Conservation (phyloP, 2,329 filamentous ascomycete genomes). For the Ceratocystis diversiconidia region DNA sequence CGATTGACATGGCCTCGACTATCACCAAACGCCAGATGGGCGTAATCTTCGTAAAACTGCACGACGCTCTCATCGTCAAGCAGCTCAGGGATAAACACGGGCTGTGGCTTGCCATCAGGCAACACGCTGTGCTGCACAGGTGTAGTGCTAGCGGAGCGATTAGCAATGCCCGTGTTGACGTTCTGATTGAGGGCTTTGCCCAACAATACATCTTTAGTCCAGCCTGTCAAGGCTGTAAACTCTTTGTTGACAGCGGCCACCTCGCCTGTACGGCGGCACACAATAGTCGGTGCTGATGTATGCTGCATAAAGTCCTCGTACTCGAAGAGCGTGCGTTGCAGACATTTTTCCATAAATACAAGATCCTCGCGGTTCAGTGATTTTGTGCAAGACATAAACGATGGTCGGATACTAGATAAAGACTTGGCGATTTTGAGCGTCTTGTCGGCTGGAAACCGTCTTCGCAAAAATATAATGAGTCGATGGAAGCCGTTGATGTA, state of each 20-base stretch:
- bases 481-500: conserved; percentile 86
- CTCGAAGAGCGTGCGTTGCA: conserved; percentile 82
- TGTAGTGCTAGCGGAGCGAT: conserved; percentile 37
- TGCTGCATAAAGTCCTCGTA: conserved; percentile 87
- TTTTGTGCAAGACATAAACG: conserved; percentile 81
- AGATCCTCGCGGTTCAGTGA: conserved; percentile 80
- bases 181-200: conserved; percentile 82
- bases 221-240: conserved; percentile 88
- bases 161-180: conserved; percentile 53
- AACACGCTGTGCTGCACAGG: conserved; percentile 29
- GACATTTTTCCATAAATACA: conserved; percentile 94
- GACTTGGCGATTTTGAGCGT: conserved; percentile 74
- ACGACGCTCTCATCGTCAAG: conserved; percentile 88
- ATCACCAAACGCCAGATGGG: conserved; percentile 81
- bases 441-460: conserved; percentile 63
- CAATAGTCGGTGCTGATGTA: conserved; percentile 78
- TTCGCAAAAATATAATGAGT: conserved; percentile 64
- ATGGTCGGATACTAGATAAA: conserved; percentile 76
- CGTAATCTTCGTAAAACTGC: conserved; percentile 92
- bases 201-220: conserved; percentile 78
- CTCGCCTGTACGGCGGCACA: conserved; percentile 83
- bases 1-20: conserved; percentile 72
- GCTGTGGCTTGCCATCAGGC: conserved; percentile 44
- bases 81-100: conserved; percentile 82
- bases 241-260: conserved; percentile 94